Evolutionary conservation across 805 yeast species (phyloP), one percentile per base, ranked within the genome.

Genomic region (Wickerhamiella brachini): DNA sequence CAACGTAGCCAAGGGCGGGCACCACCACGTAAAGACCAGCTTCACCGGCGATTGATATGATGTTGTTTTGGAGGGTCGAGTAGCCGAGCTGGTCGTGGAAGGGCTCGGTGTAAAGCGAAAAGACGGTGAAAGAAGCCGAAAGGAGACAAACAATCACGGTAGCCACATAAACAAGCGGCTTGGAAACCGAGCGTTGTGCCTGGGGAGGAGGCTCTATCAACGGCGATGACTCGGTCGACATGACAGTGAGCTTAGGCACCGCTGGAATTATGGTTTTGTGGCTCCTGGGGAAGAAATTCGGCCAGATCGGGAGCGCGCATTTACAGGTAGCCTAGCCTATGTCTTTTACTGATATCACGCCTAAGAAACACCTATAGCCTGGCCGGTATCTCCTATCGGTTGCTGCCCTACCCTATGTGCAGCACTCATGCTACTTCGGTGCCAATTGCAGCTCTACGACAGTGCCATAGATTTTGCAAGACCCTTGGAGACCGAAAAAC

Each of bases 11-110:
- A 44, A 88, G 65, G 0, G 82, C 61, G 0, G 97, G 97, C 6
- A 90, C 77, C 9, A 90, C 80, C 49, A 87, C 64, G 63, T 90
- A 93, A 78, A 85, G 79, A 2, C 97, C 97, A 53, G 84, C 64
- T 26, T 84, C 81, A 39, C 85, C 80, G 22, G 76, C 71, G 26
- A 87, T 81, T 4, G 94, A 83, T 12, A 90, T 79, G 51, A 79
- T 65, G 66, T 90, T 93, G 63, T 79, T 72, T 59, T 79, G 74
- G 49, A 85, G 70, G 56, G 86, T 86, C 1, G 80, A 66, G 59
- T 83, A 80, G 2, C 78, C 75, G 47, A 83, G 68, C n/a, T 69
- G 63, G 12, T 68, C 62, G 52, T 79, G 80, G 63, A 93, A 77
- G 15, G 81, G 76, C 18, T 83, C 76, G 5, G 95, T 77, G 65